A percentile compares a stretch with the other conserved stretches of the same genome.
phyloP scores from a whole-genome alignment of 805 yeast species.

The Nakazawaea populi region DNA sequence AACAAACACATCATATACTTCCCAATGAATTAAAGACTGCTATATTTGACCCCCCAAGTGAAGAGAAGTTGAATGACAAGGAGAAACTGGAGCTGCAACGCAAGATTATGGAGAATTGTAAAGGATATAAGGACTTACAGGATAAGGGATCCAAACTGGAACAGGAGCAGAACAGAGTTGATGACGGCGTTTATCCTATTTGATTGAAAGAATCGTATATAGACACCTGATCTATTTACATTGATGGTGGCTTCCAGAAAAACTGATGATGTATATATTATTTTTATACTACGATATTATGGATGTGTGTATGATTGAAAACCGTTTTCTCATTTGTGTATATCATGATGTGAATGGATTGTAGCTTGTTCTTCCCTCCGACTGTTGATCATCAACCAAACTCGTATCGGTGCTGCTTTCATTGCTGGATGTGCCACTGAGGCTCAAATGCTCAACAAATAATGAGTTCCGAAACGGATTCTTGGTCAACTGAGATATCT shows the following conservation, averaged over 20 bases:
- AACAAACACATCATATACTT: neutral
- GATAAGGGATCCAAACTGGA: slow-evolving; percentile 39
- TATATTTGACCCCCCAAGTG: slow-evolving; percentile 6
- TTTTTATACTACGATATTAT: too few relatives aligned
- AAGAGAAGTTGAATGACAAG: neutral
- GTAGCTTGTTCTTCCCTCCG: neutral
- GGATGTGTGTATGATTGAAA: too few relatives aligned
- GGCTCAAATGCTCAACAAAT: slow-evolving; percentile 1
- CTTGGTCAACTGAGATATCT: neutral
- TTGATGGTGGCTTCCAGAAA: too few relatives aligned
- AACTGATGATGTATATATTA: too few relatives aligned
- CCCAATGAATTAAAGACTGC: slow-evolving; percentile 5
- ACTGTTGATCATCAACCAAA: neutral
- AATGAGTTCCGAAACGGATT: slow-evolving; percentile 7
- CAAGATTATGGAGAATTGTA: neutral
- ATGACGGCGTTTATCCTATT: slow-evolving; percentile 29
- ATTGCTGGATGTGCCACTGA: neutral
- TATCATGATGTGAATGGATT: slow-evolving; percentile 1
- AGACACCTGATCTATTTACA: too few relatives aligned
- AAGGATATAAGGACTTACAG: slow-evolving; percentile 34
- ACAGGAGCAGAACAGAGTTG: slow-evolving; percentile 38
- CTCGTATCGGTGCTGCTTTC: slow-evolving; percentile 1
- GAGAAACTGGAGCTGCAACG: slow-evolving; percentile 2
- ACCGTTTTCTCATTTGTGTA: too few relatives aligned
- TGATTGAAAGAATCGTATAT: neutral